Evolutionary conservation across 306 rosid species (phyloP).

Genomic region (Cicer yamashitae): DNA sequence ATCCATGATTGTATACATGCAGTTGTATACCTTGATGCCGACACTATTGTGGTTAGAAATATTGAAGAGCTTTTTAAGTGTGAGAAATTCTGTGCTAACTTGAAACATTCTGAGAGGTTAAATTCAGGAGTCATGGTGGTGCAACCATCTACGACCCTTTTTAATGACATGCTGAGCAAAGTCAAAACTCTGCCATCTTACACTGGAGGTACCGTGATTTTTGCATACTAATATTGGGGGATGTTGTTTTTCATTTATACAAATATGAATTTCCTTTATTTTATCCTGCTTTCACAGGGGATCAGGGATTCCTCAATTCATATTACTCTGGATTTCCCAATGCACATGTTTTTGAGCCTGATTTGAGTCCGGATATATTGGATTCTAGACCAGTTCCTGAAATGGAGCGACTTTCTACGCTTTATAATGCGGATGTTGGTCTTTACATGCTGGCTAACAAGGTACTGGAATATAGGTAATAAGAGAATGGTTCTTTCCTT

Average conservation of each 20-base stretch:
- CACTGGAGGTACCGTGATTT: slow-evolving; percentile 75
- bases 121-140: slow-evolving; percentile 93
- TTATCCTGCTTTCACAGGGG: slow-evolving; percentile 63
- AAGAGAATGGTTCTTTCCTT: slow-evolving; percentile 40
- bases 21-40: slow-evolving; percentile 94
- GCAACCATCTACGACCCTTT: slow-evolving; percentile 72
- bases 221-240: not conserved
- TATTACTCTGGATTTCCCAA: slow-evolving; percentile 80
- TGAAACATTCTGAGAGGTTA: slow-evolving; percentile 95
- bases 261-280: not conserved
- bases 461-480: slow-evolving; percentile 61
- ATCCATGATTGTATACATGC: slow-evolving; percentile 27
- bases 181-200: slow-evolving; percentile 74
- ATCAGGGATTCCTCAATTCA: slow-evolving; percentile 96
- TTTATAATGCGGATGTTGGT: slow-evolving; percentile 98
- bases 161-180: slow-evolving; percentile 88
- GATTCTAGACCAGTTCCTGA: slow-evolving; percentile 69
- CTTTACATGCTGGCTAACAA: slow-evolving; percentile 99
- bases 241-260: slow-evolving; percentile 18
- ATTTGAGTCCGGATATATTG: slow-evolving; percentile 57
- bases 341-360: slow-evolving; percentile 91
- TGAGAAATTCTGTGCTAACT: slow-evolving; percentile 83
- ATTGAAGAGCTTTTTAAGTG: slow-evolving; percentile 87
- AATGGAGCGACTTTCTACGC: slow-evolving; percentile 98
- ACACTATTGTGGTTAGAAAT: slow-evolving; percentile 78